Percentiles rank a stretch among this genome's conserved stretches.
Conservation (phyloP, 139 green algal genomes). For the Tetraselmis striata region DNA sequence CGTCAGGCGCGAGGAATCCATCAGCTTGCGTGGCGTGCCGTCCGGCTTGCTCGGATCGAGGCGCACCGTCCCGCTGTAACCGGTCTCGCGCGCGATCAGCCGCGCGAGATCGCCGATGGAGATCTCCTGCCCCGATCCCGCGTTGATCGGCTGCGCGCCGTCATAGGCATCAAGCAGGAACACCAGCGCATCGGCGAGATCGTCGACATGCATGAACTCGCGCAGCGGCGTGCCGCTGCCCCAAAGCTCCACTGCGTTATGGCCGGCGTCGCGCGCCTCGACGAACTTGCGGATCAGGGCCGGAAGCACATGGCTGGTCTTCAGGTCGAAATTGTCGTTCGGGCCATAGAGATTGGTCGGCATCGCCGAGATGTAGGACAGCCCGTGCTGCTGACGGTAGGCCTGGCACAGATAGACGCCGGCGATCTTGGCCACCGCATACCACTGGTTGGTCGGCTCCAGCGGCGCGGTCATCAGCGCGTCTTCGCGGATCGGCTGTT, state of each 20-base stretch:
- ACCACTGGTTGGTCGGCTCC: conserved; percentile 46
- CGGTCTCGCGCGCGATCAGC: neutral
- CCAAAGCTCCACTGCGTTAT: too few species aligned
- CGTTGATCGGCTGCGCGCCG: conserved; percentile 13
- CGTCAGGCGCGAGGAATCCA: conserved; percentile 7
- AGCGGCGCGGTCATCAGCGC: conserved; percentile 31
- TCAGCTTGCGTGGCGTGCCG: conserved; percentile 18
- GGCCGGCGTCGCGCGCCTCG: too few species aligned
- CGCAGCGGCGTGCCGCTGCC: too few species aligned
- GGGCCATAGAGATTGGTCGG: too few species aligned
- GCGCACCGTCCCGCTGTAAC: conserved; percentile 3
- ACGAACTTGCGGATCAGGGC: too few species aligned
- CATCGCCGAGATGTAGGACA: too few species aligned
- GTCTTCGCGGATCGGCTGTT: conserved; percentile 36
- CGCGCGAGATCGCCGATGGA: conserved; percentile 11
- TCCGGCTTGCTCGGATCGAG: conserved; percentile 18
- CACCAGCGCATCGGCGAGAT: conserved; percentile 15
- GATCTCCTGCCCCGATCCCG: conserved; percentile 13
- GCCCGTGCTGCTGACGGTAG: too few species aligned
- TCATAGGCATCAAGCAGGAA: conserved; percentile 11
- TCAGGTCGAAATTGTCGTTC: too few species aligned
- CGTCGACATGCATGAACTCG: conserved; percentile 20
- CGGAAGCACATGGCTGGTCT: too few species aligned
- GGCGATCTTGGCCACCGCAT: conserved; percentile 41
- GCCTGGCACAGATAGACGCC: conserved; percentile 46